Base-by-base conservation (phyloP, 2,329 filamentous ascomycete species). In the Ophiocordyceps camponoti-leonardi region DNA sequence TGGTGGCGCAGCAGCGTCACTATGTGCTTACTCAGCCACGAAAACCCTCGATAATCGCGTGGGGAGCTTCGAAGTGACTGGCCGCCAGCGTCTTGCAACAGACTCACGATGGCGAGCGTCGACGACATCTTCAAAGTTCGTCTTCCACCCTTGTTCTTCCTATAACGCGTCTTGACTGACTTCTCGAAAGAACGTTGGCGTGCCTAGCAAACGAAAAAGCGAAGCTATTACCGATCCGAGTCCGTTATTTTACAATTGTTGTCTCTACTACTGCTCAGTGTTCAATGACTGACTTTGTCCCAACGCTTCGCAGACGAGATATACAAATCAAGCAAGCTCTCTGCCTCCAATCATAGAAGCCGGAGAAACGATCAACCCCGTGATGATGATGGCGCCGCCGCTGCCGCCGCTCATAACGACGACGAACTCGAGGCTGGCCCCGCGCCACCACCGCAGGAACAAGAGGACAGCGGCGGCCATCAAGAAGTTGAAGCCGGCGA, bases 191-290 rank as follows among this genome's bases (percentile, higher is more conserved):
- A 64, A 61, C 49, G 61, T 67, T 19, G 68, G 70, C 48, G 57
- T 66, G 28, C 59, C 68, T 46, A 72, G 68, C 64, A 83, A 83
- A 59, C 72, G 78, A 53, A 82, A 80, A 60, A 63, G 79, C 45
- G 77, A 81, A 49, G 67, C 73, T 18, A 61, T 77, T 49, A 68
- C 68, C 55, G 75, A 82, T 59, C 76, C 77, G 49, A 78, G 77
- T 82, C 58, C 51, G 73, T 62, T 42, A n/a, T 18, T n/a, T 31
- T 13, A 6, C 35, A 37, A 7, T 37, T 16, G 35, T 5, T n/a
- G 16, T 16, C n/a, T 10, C 35, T n/a, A 18, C 2, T 37, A 18
- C 35, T 18, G 23, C 7, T 37, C 35, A 10, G n/a, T n/a, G n/a
- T n/a, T n/a, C n/a, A n/a, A n/a, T n/a, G n/a, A n/a, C n/a, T n/a